Evolutionary conservation across 257 asterid genomes (phyloP).

Genomic region (Plantago elongata): DNA sequence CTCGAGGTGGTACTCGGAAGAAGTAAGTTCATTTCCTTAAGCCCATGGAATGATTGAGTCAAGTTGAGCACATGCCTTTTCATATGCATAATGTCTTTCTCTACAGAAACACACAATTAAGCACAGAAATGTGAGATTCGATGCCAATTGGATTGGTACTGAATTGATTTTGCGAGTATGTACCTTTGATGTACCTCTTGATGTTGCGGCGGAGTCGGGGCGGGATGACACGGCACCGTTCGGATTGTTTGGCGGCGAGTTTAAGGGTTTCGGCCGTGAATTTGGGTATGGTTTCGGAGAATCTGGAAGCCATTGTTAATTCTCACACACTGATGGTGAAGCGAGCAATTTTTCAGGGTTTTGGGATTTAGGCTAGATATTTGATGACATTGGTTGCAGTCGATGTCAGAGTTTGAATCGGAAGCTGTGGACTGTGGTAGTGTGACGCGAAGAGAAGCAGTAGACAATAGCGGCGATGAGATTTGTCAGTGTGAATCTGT

Average conservation of each 20-base stretch:
- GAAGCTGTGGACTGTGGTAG: no score
- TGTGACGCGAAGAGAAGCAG: no score
- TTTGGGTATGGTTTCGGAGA: constrained; percentile 59
- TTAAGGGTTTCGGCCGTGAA: constrained; percentile 83
- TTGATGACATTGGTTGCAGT: no score
- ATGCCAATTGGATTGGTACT: not conserved
- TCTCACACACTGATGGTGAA: no score
- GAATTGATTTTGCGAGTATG: not conserved
- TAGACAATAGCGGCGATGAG: no score
- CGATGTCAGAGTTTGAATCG: no score
- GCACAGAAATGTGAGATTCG: not conserved
- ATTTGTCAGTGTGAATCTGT: no score
- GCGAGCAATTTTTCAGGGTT: no score
- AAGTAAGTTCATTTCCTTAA: constrained; percentile 72
- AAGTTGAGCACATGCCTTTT: constrained; percentile 79
- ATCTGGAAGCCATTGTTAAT: constrained; percentile 46
- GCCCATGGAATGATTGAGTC: constrained; percentile 58
- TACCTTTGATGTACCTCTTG: constrained; percentile 66
- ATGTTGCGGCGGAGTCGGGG: constrained; percentile 75
- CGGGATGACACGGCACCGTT: constrained; percentile 67
- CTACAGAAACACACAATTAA: constrained; percentile 24
- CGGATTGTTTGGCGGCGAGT: constrained; percentile 85
- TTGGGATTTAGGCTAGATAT: no score
- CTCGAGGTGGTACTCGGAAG: constrained; percentile 71
- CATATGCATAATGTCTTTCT: constrained; percentile 75